Conservation (phyloP, 768 basidiomycete species). For the Boletus rubescentipes region DNA sequence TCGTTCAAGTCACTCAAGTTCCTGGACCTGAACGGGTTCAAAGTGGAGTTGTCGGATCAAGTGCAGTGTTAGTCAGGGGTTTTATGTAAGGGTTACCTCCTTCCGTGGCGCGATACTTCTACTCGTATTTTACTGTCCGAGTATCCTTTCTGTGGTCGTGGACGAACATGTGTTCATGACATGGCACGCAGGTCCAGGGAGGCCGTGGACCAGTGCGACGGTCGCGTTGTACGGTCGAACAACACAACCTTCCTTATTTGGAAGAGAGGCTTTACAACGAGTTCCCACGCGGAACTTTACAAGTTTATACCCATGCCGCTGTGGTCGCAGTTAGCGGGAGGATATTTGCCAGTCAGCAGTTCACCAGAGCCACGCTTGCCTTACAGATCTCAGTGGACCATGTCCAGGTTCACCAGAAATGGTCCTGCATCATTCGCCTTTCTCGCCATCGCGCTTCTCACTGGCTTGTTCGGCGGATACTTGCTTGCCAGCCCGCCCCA, state of each 20-base stretch:
- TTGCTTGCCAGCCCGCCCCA: constrained; percentile 16
- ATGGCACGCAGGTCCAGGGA: too few species aligned
- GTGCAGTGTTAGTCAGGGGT: too few species aligned
- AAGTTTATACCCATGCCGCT: background rate
- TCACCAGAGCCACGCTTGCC: constrained; percentile 8
- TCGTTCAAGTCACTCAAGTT: too few species aligned
- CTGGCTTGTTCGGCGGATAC: constrained; percentile 28
- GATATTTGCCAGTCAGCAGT: constrained; percentile 23
- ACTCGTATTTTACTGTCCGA: too few species aligned
- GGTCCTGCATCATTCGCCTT: constrained; percentile 12
- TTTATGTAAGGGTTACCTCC: too few species aligned
- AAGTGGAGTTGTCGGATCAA: too few species aligned
- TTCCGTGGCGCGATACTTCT: too few species aligned
- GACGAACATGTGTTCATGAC: too few species aligned
- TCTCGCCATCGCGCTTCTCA: constrained; percentile 22
- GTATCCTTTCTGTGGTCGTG: too few species aligned
- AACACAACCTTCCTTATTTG: background rate
- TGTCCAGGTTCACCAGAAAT: constrained; percentile 18
- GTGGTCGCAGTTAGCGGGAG: constrained; percentile 9
- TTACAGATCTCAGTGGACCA: constrained; percentile 5
- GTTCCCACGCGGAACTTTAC: background rate
- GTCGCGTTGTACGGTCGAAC: background rate
- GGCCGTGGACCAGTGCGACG: too few species aligned
- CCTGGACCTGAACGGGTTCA: too few species aligned
- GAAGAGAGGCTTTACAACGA: background rate